phyloP scores from a whole-genome alignment of 352 stramenopile genomes.

The Pythium rhizo-oryzae region DNA sequence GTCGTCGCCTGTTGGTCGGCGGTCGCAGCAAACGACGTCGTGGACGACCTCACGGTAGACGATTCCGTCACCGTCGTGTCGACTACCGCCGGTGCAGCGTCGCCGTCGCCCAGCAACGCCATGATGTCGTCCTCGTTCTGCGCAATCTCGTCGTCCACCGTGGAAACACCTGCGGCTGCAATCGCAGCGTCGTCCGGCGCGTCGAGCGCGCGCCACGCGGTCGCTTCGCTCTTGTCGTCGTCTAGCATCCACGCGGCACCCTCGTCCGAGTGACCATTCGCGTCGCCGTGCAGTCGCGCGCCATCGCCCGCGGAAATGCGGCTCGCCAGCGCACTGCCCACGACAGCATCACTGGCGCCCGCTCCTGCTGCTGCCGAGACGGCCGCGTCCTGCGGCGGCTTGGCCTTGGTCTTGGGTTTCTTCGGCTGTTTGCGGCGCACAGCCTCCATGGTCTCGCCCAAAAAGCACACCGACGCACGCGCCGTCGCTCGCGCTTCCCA shows the following conservation, averaged over 20 bases:
- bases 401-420: slow-evolving; percentile 30
- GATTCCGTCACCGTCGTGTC: not conserved
- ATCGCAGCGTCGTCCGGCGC: not conserved
- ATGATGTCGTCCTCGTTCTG: slow-evolving; percentile 66
- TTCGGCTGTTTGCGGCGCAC: slow-evolving; percentile 31
- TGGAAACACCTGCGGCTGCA: not conserved
- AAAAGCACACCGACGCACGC: slow-evolving; percentile 3
- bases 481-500: not conserved
- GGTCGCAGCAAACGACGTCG: not conserved
- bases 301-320: not conserved
- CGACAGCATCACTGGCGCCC: not conserved
- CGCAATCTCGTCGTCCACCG: slow-evolving; percentile 46
- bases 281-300: no score
- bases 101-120: slow-evolving; percentile 38
- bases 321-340: not conserved
- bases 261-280: slow-evolving; percentile 24
- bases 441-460: slow-evolving; percentile 24
- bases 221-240: slow-evolving; percentile 15
- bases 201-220: slow-evolving; percentile 3
- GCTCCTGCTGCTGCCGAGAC: not conserved
- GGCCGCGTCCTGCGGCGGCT: slow-evolving; percentile 1
- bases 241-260: slow-evolving; percentile 17
- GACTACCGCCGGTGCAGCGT: not conserved
- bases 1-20: slow-evolving; percentile 14
- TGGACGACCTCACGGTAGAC: not conserved